Conservation (phyloP, 2,329 filamentous ascomycete genomes). For the Stemphylium lycopersici region DNA sequence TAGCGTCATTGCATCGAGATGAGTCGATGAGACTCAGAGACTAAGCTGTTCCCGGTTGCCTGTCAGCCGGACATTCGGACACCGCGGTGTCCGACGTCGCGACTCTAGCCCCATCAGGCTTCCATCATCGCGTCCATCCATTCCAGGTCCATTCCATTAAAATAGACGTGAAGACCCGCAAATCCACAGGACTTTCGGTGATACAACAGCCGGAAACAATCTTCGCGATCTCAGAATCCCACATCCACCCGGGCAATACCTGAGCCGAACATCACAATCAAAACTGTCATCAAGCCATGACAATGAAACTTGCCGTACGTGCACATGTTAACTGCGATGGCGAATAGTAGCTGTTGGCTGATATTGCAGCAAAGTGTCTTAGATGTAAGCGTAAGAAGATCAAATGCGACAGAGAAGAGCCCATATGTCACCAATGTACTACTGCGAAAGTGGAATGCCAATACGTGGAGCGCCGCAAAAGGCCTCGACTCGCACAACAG, state of each 20-base stretch:
- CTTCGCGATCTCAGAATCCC: neutral
- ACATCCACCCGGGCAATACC: neutral
- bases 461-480: conserved; percentile 36
- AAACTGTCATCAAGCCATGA: neutral
- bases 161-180: neutral
- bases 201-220: neutral
- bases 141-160: neutral
- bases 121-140: neutral
- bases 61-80: conserved; percentile 1
- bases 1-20: neutral
- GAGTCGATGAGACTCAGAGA: neutral
- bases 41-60: neutral
- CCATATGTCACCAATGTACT: conserved; percentile 35
- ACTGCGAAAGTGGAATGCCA: conserved; percentile 32
- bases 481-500: conserved; percentile 32
- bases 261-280: neutral
- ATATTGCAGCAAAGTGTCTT: conserved; percentile 18
- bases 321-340: neutral
- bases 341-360: neutral
- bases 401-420: conserved; percentile 37
- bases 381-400: conserved; percentile 35
- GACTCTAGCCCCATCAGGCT: neutral
- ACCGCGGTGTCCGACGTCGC: neutral
- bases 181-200: neutral
- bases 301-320: conserved; percentile 24